Evolutionary conservation across 1,284 basidiomycete genomes (phyloP), one percentile per base, ranked within the genome.

Genomic region (Naganishia cerealis): DNA sequence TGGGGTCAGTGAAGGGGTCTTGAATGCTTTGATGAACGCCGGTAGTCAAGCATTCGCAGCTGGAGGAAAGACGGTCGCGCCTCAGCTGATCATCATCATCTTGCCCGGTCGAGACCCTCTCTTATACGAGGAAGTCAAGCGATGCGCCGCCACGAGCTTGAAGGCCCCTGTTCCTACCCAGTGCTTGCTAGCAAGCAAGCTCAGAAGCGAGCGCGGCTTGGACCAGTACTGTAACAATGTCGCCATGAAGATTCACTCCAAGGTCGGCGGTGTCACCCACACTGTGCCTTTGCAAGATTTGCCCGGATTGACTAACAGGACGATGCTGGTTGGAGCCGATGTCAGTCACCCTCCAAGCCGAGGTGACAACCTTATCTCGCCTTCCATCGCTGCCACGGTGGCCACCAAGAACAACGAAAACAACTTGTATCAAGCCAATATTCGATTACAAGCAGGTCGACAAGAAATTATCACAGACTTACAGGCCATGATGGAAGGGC

Each of bases 181-280:
- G 73, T 82, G 75, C 72, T 78, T 72, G 55, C 81, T 73, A 63
- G 74, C 69, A 40, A 71, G 33, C 71, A 84, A 79, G 77, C 75
- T 78, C 69, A 73, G 54, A 65, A 75, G 67, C 55, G 78, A 78
- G 46, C 70, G 75, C 46, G 79, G 78, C 18, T 61, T 80, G 8
- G 78, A 77, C 21, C 82, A 83, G 74, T 84, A 83, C 75, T 76
- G 76, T 6, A 80, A 76, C 58, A 62, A 59, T 48, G 62, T 70
- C n/a, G 48, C 70, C 3, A 79, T 81, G 78, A 81, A 81, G 72
- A 72, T 80, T 67, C 77, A 83, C 72, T 74, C 77, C 67, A 84
- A 84, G 79, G 77, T 84, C 50, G 80, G 80, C n/a, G 83, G 83
- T 55, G 72, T 80, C 52, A 84, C 83, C 43, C 81, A 81, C 71